Base-by-base conservation (phyloP, 2,329 filamentous ascomycete species). In the Clonostachys solani region DNA sequence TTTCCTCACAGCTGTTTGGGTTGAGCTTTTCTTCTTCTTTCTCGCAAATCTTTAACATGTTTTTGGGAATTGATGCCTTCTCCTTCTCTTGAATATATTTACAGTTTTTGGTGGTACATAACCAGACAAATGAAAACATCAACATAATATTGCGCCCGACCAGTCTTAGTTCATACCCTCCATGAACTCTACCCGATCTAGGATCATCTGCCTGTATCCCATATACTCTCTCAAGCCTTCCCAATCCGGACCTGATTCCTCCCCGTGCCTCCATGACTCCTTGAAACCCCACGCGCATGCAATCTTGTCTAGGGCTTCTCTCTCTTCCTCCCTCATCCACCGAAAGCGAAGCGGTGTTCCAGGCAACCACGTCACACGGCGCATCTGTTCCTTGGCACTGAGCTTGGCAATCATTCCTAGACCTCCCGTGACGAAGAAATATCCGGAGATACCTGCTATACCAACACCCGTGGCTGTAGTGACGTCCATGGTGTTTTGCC, bases 341-440 rank as follows among this genome's bases (percentile, higher is more conserved):
- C 94, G 80, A 58, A 89, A 80, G 51, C 87, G 79, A 52, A 97
- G 70, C 18, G 89, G 86, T 34, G 89, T 86, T 12, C 94, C 94
- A 1, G 83, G 82, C 9, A 86, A 77, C 94, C 94, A 99, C 3
- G 89, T 92, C 6, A 97, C 90, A 17, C 94, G 83, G 59, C 87
- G 85, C 89, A 96, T 96, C 67, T 97, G 91, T 64, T 97, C 92
- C 66, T 96, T 96, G 50, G 86, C 78, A 34, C 92, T 96, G 23
- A 89, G 84, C 49, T 95, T 73, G 9, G 92, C 90, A 36, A 97
- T 82, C 40, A 94, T 71, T 4, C 92, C 94, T 46, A 97, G 80
- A 10, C 86, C 89, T 5, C 82, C 84, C 5, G 91, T 91, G 52
- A 90, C 89, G 17, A 83, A 79, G 40, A 95, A 76, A 64, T 97